Evolutionary conservation across 495 filamentous ascomycete genomes (phyloP).

Genomic region (Cairneyella variabilis): DNA sequence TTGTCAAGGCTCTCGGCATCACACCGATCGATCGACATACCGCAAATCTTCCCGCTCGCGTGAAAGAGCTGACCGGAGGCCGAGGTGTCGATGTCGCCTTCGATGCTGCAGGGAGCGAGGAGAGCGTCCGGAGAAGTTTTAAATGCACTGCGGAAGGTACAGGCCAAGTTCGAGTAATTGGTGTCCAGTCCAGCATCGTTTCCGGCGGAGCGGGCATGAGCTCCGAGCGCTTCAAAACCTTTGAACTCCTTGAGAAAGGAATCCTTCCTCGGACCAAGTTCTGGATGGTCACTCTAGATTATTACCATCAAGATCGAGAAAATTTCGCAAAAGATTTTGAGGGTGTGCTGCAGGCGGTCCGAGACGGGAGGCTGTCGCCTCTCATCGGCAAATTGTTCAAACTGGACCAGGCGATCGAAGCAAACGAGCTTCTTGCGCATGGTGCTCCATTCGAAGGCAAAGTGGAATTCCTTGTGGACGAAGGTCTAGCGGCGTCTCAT

Average conservation of each 20-base stretch:
- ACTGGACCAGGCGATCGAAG: background rate
- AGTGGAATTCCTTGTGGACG: background rate
- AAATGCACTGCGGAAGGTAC: background rate
- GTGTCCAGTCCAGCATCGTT: background rate
- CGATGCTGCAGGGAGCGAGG: background rate
- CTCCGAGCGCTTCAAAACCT: background rate
- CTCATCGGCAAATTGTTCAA: background rate
- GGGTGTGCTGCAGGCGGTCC: background rate
- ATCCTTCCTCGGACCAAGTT: background rate
- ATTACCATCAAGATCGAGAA: background rate
- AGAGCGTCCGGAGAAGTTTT: background rate
- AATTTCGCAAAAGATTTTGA: background rate
- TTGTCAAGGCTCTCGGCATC: background rate
- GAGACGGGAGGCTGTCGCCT: background rate
- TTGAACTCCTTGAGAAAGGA: background rate
- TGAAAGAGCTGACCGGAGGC: background rate
- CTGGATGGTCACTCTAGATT: background rate
- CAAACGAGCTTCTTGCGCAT: background rate
- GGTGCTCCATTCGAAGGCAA: background rate
- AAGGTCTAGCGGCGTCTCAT: background rate
- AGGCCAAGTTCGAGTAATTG: background rate
- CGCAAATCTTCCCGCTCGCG: background rate
- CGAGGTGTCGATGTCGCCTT: background rate
- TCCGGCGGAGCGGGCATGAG: background rate
- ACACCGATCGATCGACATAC: background rate